phyloP scores from a whole-genome alignment of 768 basidiomycete species.

The Heimioporus sp. region DNA sequence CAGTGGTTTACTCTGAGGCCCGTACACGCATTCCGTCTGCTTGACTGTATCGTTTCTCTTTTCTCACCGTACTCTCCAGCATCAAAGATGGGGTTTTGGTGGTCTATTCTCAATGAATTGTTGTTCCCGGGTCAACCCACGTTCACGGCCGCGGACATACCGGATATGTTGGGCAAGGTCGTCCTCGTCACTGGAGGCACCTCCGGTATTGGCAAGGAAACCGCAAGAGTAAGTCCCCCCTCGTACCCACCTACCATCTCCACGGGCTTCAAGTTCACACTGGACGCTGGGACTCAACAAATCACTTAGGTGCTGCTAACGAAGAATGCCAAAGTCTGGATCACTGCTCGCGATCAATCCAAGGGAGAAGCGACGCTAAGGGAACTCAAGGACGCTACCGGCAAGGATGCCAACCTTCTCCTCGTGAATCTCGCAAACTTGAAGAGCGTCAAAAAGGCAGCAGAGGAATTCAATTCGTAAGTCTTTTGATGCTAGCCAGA shows the following conservation, averaged over 20 bases:
- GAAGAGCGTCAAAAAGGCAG: constrained; percentile 35
- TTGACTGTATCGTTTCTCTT: too few relatives aligned
- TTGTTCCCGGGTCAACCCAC: constrained; percentile 21
- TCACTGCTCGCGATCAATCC: constrained; percentile 21
- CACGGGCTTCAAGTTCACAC: background rate
- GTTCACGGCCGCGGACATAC: constrained; percentile 29
- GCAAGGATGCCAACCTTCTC: constrained; percentile 30
- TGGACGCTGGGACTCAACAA: background rate
- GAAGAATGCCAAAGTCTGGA: constrained; percentile 31
- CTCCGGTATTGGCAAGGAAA: constrained; percentile 51
- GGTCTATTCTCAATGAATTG: constrained; percentile 3
- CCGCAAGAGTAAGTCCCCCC: constrained; percentile 25
- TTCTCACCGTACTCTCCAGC: too few relatives aligned
- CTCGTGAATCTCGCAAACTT: constrained; percentile 43
- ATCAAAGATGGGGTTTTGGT: background rate
- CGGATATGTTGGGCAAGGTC: constrained; percentile 37
- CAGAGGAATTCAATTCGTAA: constrained; percentile 38
- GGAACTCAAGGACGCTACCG: constrained; percentile 22
- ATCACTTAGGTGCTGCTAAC: constrained; percentile 17
- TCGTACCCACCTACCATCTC: background rate
- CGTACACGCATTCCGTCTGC: too few relatives aligned
- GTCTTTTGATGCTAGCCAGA: background rate
- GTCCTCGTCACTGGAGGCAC: constrained; percentile 47
- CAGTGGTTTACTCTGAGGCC: too few relatives aligned
- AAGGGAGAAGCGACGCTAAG: constrained; percentile 15